Evolutionary conservation across 148 eudicot genomes (phyloP).

Genomic region (Spergularia marina): DNA sequence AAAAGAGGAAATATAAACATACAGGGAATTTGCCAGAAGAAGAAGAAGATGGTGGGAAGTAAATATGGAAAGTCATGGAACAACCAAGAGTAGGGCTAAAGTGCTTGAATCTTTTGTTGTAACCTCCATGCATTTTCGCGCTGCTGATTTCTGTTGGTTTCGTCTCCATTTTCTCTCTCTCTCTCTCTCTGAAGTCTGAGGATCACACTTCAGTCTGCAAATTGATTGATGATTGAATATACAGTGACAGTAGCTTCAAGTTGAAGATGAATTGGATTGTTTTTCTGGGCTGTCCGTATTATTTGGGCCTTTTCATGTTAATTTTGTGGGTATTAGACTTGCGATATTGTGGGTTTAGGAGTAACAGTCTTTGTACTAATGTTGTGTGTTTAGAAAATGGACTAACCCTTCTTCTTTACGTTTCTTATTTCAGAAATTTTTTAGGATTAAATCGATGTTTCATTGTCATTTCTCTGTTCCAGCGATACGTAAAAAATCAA

Average conservation of each 20-base stretch:
- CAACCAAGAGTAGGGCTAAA: slow-evolving; percentile 76
- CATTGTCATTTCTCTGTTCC: too few species aligned
- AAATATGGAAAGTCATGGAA: slow-evolving; percentile 82
- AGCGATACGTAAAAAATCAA: too few species aligned
- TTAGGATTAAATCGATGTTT: too few species aligned
- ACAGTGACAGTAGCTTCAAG: too few species aligned
- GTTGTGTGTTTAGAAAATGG: too few species aligned
- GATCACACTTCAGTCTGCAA: not conserved
- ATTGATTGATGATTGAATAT: too few species aligned
- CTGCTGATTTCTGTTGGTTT: slow-evolving; percentile 80
- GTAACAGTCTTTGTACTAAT: too few species aligned
- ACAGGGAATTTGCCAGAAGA: slow-evolving; percentile 75
- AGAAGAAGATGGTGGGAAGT: slow-evolving; percentile 70
- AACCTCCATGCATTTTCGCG: slow-evolving; percentile 83
- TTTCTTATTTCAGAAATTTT: too few species aligned
- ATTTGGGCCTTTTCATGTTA: not conserved
- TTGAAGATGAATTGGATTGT: too few species aligned
- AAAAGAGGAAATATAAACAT: slow-evolving; percentile 19
- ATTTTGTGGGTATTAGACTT: too few species aligned
- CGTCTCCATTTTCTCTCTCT: slow-evolving; percentile 44
- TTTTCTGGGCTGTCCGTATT: not conserved
- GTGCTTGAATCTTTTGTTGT: slow-evolving; percentile 91
- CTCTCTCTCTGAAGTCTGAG: slow-evolving; percentile 3
- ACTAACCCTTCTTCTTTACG: too few species aligned
- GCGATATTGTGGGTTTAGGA: too few species aligned